Base-by-base conservation (phyloP, 1,284 basidiomycete genomes). In the Phaffia rhodozyma region DNA sequence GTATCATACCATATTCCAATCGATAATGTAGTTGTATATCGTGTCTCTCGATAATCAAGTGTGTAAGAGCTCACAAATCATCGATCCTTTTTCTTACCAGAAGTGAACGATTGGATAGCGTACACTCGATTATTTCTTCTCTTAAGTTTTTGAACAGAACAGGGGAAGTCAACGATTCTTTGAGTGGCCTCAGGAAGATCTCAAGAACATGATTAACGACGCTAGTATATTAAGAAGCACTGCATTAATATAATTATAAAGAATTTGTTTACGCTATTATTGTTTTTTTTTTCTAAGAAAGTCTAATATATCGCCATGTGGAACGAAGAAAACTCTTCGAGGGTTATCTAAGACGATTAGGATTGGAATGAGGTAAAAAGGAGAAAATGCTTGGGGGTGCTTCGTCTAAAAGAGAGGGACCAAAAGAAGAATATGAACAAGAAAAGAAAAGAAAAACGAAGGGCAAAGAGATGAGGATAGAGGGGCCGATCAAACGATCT, bases 401-500 rank as follows among this genome's bases (percentile, higher is more conserved):
- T 55, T 16, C 18, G 32, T 29, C 2, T 32, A 7, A 20, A 55
- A n/a, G 7, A 30, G 54, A 34, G 18, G 4, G 27, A 34, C 29
- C 7, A n/a, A 5, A 32, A 55, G 29, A 23, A 20, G 29, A 55
- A 34, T 34, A 18, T 27, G 16, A 55, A 34, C 4, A 34, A 32
- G 7, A 55, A 30, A 32, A 30, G 27, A 4, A 55, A 34, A 55
- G 54, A 27, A 34, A 27, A n/a, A 5, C 9, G 18, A 23, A 23
- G 53, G 21, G 21, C 53, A 32, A 27, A 20, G 16, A 55, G 27
- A 55, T 7, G 27, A 29, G 21, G 48, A 52, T n/a, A 13, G 29
- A 59, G 9, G 1, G 25, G 29, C 7, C 43, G 7, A 43, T 29
- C 54, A 63, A 32, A 63, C 62, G n/a, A 63, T 63, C 32, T 43